Conservation (phyloP, 805 yeast species). For the Isabelozyma pseudorhagii region DNA sequence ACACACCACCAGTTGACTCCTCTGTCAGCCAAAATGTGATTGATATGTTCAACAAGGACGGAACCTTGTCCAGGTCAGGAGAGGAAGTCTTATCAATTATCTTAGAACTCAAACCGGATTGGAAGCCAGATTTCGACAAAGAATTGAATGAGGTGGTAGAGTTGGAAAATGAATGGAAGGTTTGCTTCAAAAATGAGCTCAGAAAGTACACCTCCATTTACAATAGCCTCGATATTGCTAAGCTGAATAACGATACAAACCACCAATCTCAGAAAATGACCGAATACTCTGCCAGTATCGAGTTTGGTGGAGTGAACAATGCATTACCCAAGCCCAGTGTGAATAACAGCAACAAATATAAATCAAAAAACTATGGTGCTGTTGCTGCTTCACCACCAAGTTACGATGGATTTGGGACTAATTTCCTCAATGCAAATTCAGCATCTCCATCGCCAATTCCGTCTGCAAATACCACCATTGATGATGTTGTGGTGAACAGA, state of each 20-base stretch:
- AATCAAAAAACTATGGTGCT: neutral
- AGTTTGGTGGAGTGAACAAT: slow-evolving; percentile 35
- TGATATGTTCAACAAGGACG: slow-evolving; percentile 28
- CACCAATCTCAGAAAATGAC: slow-evolving; percentile 30
- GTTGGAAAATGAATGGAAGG: slow-evolving; percentile 30
- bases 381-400: neutral
- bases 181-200: slow-evolving; percentile 24
- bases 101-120: slow-evolving; percentile 26
- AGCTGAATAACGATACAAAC: slow-evolving; percentile 15
- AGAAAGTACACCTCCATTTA: slow-evolving; percentile 24
- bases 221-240: slow-evolving; percentile 26
- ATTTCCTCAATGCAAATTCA: neutral
- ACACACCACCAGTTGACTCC: slow-evolving; percentile 13
- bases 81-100: slow-evolving; percentile 23
- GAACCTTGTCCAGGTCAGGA: slow-evolving; percentile 21
- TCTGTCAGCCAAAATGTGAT: slow-evolving; percentile 8
- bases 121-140: slow-evolving; percentile 28
- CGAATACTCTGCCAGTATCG: slow-evolving; percentile 36
- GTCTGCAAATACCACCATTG: neutral
- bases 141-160: slow-evolving; percentile 20
- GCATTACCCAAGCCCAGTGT: slow-evolving; percentile 17
- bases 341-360: neutral
- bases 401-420: neutral
- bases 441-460: slow-evolving; percentile 1
- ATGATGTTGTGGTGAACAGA: neutral